These are phyloP conservation scores for Backusella tuberculispora DNA, from an alignment of 192 early-diverging fungal species.

Conservation along the genomic window DNA sequence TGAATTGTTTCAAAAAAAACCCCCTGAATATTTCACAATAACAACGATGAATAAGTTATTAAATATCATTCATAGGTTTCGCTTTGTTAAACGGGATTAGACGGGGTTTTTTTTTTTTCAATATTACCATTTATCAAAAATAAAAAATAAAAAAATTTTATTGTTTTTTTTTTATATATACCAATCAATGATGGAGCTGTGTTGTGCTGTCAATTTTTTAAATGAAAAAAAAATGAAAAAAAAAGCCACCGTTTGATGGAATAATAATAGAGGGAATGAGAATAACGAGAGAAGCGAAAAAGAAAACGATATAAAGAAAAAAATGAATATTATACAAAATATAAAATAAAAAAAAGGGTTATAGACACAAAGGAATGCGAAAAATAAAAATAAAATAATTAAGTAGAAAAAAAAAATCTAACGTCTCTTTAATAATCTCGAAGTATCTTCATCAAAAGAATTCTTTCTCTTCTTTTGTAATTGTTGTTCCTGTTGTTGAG, in stretches of 20 bases:
- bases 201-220: not conserved
- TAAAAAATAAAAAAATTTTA: not conserved
- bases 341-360: not conserved
- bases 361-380: slow-evolving; percentile 15
- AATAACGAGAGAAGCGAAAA: too few species aligned
- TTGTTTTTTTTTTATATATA: not conserved
- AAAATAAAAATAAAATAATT: not conserved
- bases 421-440: slow-evolving; percentile 9
- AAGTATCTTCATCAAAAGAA: not conserved
- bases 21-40: too few species aligned
- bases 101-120: not conserved
- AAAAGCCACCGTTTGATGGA: not conserved
- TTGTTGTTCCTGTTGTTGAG: not conserved
- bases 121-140: not conserved
- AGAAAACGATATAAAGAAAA: not conserved
- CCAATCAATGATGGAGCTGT: not conserved
- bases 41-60: not conserved
- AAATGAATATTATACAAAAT: slow-evolving; percentile 4
- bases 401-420: not conserved
- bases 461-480: not conserved
- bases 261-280: not conserved
- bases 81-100: not conserved
- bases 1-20: not conserved
- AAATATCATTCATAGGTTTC: not conserved
- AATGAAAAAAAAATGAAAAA: not conserved